phyloP scores from a whole-genome alignment of 208 protist species.

The Wallacemonas rigidus region DNA sequence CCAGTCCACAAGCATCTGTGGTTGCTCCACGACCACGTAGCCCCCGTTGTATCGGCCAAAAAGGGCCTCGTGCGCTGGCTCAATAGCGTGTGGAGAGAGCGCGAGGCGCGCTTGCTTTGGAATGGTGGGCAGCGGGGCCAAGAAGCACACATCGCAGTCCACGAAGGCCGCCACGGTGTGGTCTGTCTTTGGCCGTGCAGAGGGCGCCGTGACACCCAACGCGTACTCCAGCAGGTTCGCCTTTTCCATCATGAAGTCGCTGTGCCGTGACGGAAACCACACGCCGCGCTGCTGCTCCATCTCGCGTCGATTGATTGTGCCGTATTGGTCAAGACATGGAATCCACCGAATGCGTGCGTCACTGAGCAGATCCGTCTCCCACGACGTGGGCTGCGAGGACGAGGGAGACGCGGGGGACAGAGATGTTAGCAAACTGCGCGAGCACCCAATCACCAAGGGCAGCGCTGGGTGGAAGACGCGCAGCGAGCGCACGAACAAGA shows the following conservation, averaged over 20 bases:
- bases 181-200: background rate
- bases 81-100: conserved; percentile 72
- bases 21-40: conserved; percentile 46
- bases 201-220: conserved; percentile 25
- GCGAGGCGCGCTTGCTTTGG: conserved; percentile 33
- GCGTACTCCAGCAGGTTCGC: conserved; percentile 74
- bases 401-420: background rate
- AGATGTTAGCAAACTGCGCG: conserved; percentile 29
- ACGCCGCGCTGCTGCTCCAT: conserved; percentile 76
- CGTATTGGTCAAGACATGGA: conserved; percentile 68
- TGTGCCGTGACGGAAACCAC: conserved; percentile 71
- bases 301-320: conserved; percentile 42
- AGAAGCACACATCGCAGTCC: conserved; percentile 74
- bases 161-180: conserved; percentile 49
- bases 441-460: conserved; percentile 66
- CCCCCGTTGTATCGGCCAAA: conserved; percentile 84
- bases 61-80: conserved; percentile 42
- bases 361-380: conserved; percentile 11
- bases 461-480: conserved; percentile 56
- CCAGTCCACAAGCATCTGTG: conserved; percentile 59
- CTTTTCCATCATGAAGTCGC: conserved; percentile 91
- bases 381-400: background rate
- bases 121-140: conserved; percentile 47
- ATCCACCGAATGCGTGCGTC: conserved; percentile 61
- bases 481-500: conserved; percentile 65